These are phyloP conservation scores for Sporothrix brasiliensis DNA, from an alignment of 2,329 filamentous ascomycete genomes.

Conservation along the genomic window DNA sequence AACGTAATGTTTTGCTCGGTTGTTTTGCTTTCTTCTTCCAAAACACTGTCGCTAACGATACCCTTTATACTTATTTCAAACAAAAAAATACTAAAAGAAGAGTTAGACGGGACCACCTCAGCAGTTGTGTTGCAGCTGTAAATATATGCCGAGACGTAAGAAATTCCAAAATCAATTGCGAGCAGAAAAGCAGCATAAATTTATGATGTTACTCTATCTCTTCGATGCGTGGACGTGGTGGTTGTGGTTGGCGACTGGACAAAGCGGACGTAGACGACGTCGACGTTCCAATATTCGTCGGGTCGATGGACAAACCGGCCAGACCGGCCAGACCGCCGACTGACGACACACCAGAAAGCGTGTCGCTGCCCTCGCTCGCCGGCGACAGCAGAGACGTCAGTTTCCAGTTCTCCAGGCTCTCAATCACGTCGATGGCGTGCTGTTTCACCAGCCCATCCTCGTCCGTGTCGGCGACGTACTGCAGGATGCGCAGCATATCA, in stretches of 20 bases:
- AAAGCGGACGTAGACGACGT: not conserved
- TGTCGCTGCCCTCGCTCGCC: slow-evolving; percentile 14
- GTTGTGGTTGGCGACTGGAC: not conserved
- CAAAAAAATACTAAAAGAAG: slow-evolving; percentile 9
- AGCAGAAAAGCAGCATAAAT: too few species aligned
- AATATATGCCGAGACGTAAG: not conserved
- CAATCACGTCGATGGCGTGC: slow-evolving; percentile 67
- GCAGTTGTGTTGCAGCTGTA: not conserved
- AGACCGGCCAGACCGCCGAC: slow-evolving; percentile 41
- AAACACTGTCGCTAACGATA: slow-evolving; percentile 27
- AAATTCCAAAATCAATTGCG: not conserved
- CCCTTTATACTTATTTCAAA: not conserved
- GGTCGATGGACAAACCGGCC: slow-evolving; percentile 46
- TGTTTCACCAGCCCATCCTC: slow-evolving; percentile 68
- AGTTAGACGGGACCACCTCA: not conserved
- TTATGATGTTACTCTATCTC: slow-evolving; percentile 34
- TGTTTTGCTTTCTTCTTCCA: not conserved
- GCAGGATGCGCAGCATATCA: slow-evolving; percentile 64
- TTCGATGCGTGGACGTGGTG: slow-evolving; percentile 34
- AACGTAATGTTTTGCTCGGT: slow-evolving; percentile 20
- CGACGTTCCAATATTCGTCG: not conserved
- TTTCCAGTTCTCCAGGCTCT: slow-evolving; percentile 66
- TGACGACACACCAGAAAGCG: not conserved
- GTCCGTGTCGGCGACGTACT: slow-evolving; percentile 67
- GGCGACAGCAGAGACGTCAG: slow-evolving; percentile 43